Percentiles rank a stretch among this genome's conserved stretches.
These are phyloP conservation scores for Rosa rugosa DNA, from an alignment of 306 rosid genomes.

Conservation along the genomic window DNA sequence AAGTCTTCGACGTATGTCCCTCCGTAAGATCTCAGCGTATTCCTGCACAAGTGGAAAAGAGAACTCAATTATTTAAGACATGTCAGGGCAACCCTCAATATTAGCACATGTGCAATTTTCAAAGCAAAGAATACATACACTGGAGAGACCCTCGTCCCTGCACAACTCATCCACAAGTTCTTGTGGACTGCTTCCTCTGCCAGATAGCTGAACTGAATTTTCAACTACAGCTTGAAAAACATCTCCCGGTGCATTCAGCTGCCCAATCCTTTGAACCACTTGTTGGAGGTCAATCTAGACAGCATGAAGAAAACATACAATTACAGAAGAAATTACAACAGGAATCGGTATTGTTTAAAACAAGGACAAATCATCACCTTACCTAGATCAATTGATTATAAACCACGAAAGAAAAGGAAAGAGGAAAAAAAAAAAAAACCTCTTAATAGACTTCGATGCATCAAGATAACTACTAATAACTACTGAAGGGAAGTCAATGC, in stretches of 20 bases:
- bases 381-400: not conserved
- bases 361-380: not conserved
- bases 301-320: constrained; percentile 1
- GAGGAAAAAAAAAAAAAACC: no score
- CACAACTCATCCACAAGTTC: constrained; percentile 75
- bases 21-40: constrained; percentile 60
- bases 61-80: not conserved
- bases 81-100: not conserved
- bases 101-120: not conserved
- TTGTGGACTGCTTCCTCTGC: constrained; percentile 38
- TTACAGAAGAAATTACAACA: not conserved
- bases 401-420: no score
- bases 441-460: not conserved
- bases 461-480: not conserved
- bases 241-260: constrained; percentile 46
- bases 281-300: constrained; percentile 56
- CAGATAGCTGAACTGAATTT: constrained; percentile 57
- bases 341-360: not conserved
- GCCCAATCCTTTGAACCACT: constrained; percentile 59
- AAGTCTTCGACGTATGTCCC: constrained; percentile 46
- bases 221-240: constrained; percentile 73
- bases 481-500: not conserved
- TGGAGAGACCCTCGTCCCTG: constrained; percentile 58
- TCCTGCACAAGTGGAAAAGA: constrained; percentile 52
- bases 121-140: constrained; percentile 41